A percentile compares a stretch with the other conserved stretches of the same genome.
Conservation (phyloP, 108 stramenopile genomes). For the Stephanodiscus triporus region DNA sequence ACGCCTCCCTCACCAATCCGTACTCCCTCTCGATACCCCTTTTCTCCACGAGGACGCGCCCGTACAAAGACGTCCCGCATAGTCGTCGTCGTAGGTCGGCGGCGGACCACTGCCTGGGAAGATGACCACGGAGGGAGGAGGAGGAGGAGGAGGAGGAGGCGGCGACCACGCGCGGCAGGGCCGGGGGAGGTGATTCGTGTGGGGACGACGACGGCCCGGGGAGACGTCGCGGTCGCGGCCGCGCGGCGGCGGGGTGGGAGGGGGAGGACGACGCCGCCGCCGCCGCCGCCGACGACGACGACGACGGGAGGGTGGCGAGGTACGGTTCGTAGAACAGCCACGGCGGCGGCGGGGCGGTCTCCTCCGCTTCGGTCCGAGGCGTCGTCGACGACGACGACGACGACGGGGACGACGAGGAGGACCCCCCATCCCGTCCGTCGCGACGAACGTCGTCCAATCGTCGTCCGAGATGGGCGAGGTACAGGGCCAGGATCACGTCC, state of each 20-base stretch:
- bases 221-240: no score
- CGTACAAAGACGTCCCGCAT: conserved; percentile 57
- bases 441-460: conserved; percentile 10
- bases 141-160: not conserved
- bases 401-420: not conserved
- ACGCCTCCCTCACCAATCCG: conserved; percentile 33
- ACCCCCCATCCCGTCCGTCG: not conserved
- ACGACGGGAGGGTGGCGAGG: conserved; percentile 27
- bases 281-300: not conserved
- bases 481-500: conserved; percentile 50
- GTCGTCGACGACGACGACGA: no score
- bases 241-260: not conserved
- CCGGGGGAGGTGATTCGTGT: not conserved
- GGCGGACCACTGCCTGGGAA: conserved; percentile 69
- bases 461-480: conserved; percentile 39
- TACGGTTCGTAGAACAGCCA: conserved; percentile 26
- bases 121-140: not conserved
- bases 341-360: not conserved
- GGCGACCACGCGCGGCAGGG: not conserved
- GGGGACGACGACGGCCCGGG: no score
- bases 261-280: not conserved
- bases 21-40: conserved; percentile 53
- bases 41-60: conserved; percentile 42
- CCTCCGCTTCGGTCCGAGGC: no score
- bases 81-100: conserved; percentile 43